Conservation (phyloP, 495 filamentous ascomycete species). For the Aspergillus sparsus region DNA sequence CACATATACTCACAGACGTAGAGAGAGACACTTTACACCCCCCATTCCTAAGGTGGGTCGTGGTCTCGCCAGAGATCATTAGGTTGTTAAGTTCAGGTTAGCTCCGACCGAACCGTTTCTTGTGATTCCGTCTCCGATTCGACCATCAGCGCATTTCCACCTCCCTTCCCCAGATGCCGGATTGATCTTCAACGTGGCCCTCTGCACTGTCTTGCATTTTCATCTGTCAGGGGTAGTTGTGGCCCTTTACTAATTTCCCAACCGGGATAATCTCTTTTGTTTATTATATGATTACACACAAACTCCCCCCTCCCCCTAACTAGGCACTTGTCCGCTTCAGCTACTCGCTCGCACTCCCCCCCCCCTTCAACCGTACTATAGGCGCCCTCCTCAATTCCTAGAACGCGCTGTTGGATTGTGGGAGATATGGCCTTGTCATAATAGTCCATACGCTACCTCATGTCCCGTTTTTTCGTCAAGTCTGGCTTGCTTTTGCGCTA, state of each 20-base stretch:
- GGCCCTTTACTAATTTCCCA: slow-evolving; percentile 8
- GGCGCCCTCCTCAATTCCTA: background rate
- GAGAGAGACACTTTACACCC: background rate
- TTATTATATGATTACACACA: slow-evolving; percentile 6
- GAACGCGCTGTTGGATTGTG: background rate
- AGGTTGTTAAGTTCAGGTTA: slow-evolving; percentile 2
- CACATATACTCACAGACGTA: background rate
- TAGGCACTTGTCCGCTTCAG: background rate
- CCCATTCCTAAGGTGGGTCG: slow-evolving; percentile 8
- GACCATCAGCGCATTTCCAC: slow-evolving; percentile 5
- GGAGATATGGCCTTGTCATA: slow-evolving; percentile 14
- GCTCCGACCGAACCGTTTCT: slow-evolving; percentile 10
- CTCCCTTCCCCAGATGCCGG: slow-evolving; percentile 24
- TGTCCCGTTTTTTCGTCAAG: background rate
- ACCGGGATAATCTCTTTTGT: slow-evolving; percentile 9
- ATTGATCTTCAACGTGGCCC: slow-evolving; percentile 31
- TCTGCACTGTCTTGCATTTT: slow-evolving; percentile 22
- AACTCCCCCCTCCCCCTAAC: background rate
- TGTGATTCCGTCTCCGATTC: slow-evolving; percentile 25
- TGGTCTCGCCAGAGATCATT: slow-evolving; percentile 9
- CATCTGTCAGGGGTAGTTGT: slow-evolving; percentile 23
- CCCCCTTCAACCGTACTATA: background rate
- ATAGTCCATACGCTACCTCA: background rate
- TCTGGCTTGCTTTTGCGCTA: background rate
- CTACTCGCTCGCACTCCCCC: background rate